phyloP scores from a whole-genome alignment of 1,284 basidiomycete species.

The Boletellus dicymbophilus region DNA sequence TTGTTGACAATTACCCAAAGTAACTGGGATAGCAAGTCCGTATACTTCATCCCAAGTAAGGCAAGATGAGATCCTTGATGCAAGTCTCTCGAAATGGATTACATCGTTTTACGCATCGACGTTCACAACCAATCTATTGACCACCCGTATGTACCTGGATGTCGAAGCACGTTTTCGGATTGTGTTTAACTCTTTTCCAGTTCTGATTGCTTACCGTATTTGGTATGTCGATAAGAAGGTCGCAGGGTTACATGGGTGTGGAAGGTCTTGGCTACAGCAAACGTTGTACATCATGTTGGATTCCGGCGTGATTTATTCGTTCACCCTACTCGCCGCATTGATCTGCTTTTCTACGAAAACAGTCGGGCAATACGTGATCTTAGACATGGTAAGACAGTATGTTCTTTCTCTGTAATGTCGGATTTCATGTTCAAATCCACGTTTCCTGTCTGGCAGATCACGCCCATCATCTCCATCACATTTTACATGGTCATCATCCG shows the following conservation, averaged over 20 bases:
- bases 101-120: not conserved
- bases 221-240: not conserved
- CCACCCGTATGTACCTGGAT: not conserved
- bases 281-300: not conserved
- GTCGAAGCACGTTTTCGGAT: not conserved
- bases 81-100: not conserved
- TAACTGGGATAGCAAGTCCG: not conserved
- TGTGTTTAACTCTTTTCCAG: not conserved
- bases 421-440: not conserved
- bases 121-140: not conserved
- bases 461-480: constrained; percentile 1
- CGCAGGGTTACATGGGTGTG: not conserved
- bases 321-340: not conserved
- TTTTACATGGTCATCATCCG: constrained; percentile 2
- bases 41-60: not conserved
- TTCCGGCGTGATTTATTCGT: not conserved
- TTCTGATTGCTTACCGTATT: not conserved
- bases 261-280: not conserved
- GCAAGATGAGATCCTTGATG: not conserved
- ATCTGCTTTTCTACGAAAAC: not conserved
- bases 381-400: not conserved
- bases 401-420: not conserved
- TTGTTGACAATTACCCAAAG: not conserved
- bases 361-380: not conserved
- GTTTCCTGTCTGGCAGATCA: not conserved